Evolutionary conservation across 495 filamentous ascomycete species (phyloP).

Genomic region (Tuber magnatum): DNA sequence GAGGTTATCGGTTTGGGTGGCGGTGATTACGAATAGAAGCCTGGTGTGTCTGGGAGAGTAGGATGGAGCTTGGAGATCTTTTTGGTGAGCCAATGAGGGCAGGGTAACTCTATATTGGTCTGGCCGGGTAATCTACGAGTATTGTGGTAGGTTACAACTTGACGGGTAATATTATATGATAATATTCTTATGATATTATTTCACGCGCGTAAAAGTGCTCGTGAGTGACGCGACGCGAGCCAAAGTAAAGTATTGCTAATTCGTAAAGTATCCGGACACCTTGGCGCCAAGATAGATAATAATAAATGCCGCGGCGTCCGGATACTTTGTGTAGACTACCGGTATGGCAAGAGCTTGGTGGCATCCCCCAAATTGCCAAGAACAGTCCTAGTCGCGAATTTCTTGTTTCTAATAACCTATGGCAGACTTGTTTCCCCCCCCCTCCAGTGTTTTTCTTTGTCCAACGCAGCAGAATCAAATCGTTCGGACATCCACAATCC

Average conservation of each 20-base stretch:
- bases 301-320: neutral
- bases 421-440: neutral
- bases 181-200: neutral
- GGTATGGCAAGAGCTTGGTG: neutral
- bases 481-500: neutral
- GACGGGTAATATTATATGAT: no score
- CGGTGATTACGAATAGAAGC: neutral
- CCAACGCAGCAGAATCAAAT: neutral
- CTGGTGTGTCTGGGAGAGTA: neutral
- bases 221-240: slow-evolving; percentile 1
- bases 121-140: neutral
- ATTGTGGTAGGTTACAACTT: neutral
- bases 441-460: neutral
- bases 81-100: neutral
- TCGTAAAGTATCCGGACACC: neutral
- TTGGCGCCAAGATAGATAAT: neutral
- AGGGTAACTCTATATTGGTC: neutral
- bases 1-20: neutral
- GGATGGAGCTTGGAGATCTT: neutral
- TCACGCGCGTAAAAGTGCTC: neutral
- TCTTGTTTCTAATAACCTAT: neutral
- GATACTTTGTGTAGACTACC: neutral
- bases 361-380: neutral
- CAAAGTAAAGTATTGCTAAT: neutral
- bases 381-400: neutral